Conservation (phyloP, 208 protist species). For the Plasmodiophora brassicae region DNA sequence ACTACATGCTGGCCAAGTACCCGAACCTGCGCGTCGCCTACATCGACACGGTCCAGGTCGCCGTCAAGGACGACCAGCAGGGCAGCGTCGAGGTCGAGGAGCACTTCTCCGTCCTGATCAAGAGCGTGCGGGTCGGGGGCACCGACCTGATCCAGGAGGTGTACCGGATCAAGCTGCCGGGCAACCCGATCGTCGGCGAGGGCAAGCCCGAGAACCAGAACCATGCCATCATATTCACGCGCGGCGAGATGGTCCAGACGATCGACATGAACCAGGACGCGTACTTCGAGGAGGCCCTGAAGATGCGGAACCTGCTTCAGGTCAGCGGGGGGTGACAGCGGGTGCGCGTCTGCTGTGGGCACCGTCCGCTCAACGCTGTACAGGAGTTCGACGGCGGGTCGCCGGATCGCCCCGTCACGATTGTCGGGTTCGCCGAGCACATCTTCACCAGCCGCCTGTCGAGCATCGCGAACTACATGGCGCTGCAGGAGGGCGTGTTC, state of each 20-base stretch:
- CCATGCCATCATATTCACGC: conserved; percentile 54
- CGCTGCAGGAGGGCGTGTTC: conserved; percentile 50
- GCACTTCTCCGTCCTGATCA: conserved; percentile 42
- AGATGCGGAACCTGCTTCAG: conserved; percentile 50
- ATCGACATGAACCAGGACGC: conserved; percentile 54
- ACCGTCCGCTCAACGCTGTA: neutral
- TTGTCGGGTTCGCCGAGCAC: conserved; percentile 53
- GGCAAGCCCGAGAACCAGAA: conserved; percentile 57
- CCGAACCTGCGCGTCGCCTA: conserved; percentile 51
- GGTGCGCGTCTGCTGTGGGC: too few species aligned
- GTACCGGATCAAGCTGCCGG: conserved; percentile 51
- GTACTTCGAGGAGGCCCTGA: conserved; percentile 51
- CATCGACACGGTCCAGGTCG: conserved; percentile 42
- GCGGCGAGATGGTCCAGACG: conserved; percentile 50
- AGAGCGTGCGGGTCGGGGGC: neutral
- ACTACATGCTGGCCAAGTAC: conserved; percentile 39
- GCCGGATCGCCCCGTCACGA: conserved; percentile 35
- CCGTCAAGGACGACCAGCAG: conserved; percentile 8
- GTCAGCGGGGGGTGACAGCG: neutral
- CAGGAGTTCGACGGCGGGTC: conserved; percentile 34
- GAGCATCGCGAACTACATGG: conserved; percentile 52
- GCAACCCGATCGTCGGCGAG: conserved; percentile 51
- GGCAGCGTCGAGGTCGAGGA: conserved; percentile 1
- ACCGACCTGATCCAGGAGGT: conserved; percentile 15
- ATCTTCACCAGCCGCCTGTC: conserved; percentile 49